phyloP scores from a whole-genome alignment of 768 basidiomycete species.

The Tylopilus vinaceipallidus region DNA sequence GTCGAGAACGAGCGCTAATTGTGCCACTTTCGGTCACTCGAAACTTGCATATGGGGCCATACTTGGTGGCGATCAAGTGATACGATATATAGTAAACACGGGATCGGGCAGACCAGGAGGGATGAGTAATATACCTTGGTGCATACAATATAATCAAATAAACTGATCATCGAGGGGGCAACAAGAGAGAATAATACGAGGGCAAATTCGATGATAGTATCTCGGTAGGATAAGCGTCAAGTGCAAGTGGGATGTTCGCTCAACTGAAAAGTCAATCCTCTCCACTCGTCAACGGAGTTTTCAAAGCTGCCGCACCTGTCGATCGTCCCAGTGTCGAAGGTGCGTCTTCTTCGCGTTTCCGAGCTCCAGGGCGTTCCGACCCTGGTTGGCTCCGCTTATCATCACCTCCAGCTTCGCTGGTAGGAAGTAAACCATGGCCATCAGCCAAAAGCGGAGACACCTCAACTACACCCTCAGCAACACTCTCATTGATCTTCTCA shows the following conservation, averaged over 20 bases:
- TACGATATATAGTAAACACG: no score
- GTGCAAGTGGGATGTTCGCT: not conserved
- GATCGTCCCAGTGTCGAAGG: slow-evolving; percentile 29
- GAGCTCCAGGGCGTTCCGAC: slow-evolving; percentile 2
- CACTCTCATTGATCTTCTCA: slow-evolving; percentile 28
- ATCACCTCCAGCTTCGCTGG: slow-evolving; percentile 2
- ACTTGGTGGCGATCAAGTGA: not conserved
- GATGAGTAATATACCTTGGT: not conserved
- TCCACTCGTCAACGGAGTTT: slow-evolving; percentile 1
- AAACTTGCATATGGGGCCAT: no score
- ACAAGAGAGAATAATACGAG: slow-evolving; percentile 6
- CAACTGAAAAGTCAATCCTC: slow-evolving; percentile 1
- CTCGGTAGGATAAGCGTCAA: not conserved
- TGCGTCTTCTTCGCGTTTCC: slow-evolving; percentile 17
- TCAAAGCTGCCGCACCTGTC: slow-evolving; percentile 20
- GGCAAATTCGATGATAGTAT: not conserved
- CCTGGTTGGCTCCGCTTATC: slow-evolving; percentile 6
- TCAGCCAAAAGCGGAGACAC: slow-evolving; percentile 3
- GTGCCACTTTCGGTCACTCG: no score
- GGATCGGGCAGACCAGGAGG: slow-evolving; percentile 5
- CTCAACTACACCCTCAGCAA: slow-evolving; percentile 14
- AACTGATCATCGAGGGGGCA: slow-evolving; percentile 1
- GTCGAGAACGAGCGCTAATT: no score
- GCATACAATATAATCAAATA: slow-evolving; percentile 11
- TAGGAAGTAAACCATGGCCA: slow-evolving; percentile 5